Evolutionary conservation across 768 basidiomycete genomes (phyloP), one percentile per base, ranked within the genome.

Genomic region (Lepiota brunneoincarnata): DNA sequence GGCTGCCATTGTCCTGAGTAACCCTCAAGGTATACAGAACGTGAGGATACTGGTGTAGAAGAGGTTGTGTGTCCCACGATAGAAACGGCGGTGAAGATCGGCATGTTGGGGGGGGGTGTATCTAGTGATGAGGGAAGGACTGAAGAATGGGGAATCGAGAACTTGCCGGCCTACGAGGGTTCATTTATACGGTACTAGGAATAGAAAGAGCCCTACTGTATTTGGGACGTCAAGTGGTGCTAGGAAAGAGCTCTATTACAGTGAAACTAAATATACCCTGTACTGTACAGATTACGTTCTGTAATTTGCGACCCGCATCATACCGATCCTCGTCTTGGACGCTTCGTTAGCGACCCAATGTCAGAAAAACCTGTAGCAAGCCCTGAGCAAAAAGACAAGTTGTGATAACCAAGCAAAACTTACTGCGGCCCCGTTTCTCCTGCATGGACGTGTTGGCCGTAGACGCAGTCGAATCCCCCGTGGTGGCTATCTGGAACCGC

Each of bases 41-140:
- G 55, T 80, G 79, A 9, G 78, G 75, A 23, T 68, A 64, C n/a
- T 31, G 79, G 77, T 9, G 56, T 61, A 15, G 78, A 79, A 44
- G 73, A 65, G 18, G 78, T 79, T 7, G 78, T 80, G 60, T 80
- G 80, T 20, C 63, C 62, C n/a, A 60, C 52, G 54, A 78, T 73
- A 15, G 69, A 38, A 20, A 56, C 52, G 20, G 21, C 36, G 15
- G 26, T 45, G 48, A 58, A 40, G 34, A 45, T 54, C n/a, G 51
- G 51, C 51, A 49, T 52, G 41, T 15, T 43, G 43, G 15, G 11
- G 18, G 44, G 39, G 21, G 31, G 4, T 36, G 36, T 14, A 43
- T 26, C 21, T 18, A 23, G 43, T 6, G 17, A 18, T 6, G 21
- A 37, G 42, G 49, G 23, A 40, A n/a, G n/a, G n/a, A n/a, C n/a